Conservation (phyloP, 1,139 yeast species). For the Yamadazyma oceani region DNA sequence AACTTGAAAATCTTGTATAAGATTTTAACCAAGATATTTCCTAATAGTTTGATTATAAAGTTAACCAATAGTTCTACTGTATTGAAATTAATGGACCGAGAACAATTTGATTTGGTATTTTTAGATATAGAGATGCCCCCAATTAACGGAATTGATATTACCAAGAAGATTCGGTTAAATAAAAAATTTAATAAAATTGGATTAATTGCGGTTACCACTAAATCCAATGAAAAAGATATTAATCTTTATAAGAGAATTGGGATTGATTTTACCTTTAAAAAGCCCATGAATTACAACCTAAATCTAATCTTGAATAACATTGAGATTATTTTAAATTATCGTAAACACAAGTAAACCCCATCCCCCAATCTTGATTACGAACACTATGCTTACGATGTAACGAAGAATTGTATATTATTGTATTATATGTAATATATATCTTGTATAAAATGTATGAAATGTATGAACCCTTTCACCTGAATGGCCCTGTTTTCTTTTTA, state of each 20-base stretch:
- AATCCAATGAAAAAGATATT: conserved; percentile 28
- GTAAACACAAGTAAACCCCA: conserved; percentile 14
- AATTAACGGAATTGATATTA: conserved; percentile 43
- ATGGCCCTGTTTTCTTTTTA: too few relatives aligned
- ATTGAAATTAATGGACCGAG: conserved; percentile 19
- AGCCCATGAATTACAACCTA: conserved; percentile 35
- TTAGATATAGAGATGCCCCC: conserved; percentile 51
- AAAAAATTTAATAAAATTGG: conserved; percentile 25
- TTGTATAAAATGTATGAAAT: not conserved
- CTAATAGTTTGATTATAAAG: conserved; percentile 29
- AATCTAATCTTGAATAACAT: conserved; percentile 17
- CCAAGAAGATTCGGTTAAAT: conserved; percentile 26
- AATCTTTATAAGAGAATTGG: conserved; percentile 33
- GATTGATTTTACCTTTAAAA: conserved; percentile 42
- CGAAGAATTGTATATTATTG: not conserved
- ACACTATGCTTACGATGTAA: not conserved
- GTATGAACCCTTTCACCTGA: too few relatives aligned
- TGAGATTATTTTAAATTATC: conserved; percentile 17
- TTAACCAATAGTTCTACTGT: conserved; percentile 35
- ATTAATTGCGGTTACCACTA: conserved; percentile 46
- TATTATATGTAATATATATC: not conserved
- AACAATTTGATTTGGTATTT: conserved; percentile 35
- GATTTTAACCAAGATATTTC: conserved; percentile 36
- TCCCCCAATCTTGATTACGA: too few relatives aligned
- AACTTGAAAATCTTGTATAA: conserved; percentile 39